Evolutionary conservation across 176 grass and related monocot species (phyloP), one percentile per base, ranked within the genome.

Genomic region (Triticum urartu): DNA sequence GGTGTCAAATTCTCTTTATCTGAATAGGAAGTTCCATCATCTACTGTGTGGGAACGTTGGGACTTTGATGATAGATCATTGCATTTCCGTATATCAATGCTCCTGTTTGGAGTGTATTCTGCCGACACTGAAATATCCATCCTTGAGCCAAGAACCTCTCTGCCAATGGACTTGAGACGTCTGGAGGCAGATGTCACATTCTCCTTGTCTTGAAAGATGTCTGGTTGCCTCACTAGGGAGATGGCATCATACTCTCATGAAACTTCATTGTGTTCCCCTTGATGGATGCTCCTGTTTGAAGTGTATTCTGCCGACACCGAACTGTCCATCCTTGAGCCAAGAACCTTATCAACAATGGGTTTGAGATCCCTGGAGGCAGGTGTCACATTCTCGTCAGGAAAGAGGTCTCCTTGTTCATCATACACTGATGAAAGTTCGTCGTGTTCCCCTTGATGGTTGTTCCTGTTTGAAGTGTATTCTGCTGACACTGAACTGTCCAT

Each of bases 141-240:
- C 86, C 72, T 79, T 74, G 82, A 79, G 42, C 92, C 77, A 94
- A 92, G 80, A 84, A 34, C 79, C 86, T 67, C 82, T 30, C 89
- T 26, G 68, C 17, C 59, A 85, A 48, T 64, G 34, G 64, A 50
- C 68, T 97, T 84, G 21, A 73, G 72, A 63, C 67, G 79, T 65
- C 50, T 87, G 81, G 75, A 88, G 79, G 48, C 39, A 70, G 86
- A 80, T 77, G 76, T 94, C 30, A 79, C 33, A 88, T 92, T 90
- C 69, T 97, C 85, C 54, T 88, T 96, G 36, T 89, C 76, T n/a
- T 85, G 84, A 43, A 40, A 88, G 74, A 90, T 21, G 56, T 69
- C 38, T 88, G 35, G 79, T 64, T 90, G 72, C 78, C 28, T 87
- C 35, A n/a, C 59, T 84, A 75, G 68, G 45, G 85, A 84, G 35